Evolutionary conservation across 371 early-diverging fungal species (phyloP).

Genomic region (Mortierella sp.): DNA sequence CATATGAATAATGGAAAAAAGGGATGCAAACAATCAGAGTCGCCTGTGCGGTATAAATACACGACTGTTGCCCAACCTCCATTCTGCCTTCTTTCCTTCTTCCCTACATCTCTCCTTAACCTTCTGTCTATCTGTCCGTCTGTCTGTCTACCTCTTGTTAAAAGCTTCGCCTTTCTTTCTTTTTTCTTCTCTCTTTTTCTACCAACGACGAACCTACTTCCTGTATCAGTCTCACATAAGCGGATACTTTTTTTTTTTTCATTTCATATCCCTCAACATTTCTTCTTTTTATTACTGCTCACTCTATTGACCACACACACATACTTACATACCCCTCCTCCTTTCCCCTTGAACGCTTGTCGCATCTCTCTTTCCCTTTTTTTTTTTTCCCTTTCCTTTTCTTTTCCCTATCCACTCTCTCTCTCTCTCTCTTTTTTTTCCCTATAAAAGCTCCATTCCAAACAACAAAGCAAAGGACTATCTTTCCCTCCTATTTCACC

Average conservation of each 20-base stretch:
- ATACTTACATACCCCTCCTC: neutral
- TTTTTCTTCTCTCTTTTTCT: neutral
- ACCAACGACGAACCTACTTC: neutral
- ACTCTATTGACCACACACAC: neutral
- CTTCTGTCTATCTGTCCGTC: neutral
- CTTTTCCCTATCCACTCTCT: neutral
- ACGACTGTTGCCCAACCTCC: neutral
- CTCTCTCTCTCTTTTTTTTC: neutral
- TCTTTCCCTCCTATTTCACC: neutral
- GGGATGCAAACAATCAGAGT: neutral
- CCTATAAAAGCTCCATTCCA: neutral
- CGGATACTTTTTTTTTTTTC: too few species aligned
- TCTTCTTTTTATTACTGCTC: conserved; percentile 2
- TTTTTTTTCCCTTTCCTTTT: conserved; percentile 5
- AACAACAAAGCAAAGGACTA: neutral
- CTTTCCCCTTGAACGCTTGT: neutral
- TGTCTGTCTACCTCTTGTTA: too few species aligned
- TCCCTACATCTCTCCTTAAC: neutral
- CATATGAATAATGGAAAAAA: neutral
- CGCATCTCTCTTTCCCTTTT: neutral
- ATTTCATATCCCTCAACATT: neutral
- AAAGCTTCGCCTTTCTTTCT: neutral
- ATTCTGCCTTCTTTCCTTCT: neutral
- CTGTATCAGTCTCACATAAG: neutral
- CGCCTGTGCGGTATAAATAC: neutral